Conservation (phyloP, 306 rosid genomes). For the Lathyrus oleraceus region DNA sequence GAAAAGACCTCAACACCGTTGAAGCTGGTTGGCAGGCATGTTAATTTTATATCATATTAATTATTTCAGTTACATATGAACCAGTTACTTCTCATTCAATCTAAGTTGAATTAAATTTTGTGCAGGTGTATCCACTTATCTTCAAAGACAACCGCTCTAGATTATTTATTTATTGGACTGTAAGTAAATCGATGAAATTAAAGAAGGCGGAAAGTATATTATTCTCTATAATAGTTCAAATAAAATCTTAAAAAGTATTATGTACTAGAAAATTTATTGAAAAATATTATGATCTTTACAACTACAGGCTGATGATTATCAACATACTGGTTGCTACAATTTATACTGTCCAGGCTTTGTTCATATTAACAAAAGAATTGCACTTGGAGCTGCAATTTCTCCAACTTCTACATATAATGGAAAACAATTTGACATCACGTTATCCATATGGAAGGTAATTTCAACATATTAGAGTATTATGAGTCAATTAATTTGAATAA, state of each 20-base stretch:
- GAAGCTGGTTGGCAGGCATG: neutral
- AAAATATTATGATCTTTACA: neutral
- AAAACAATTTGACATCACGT: slow-evolving; percentile 75
- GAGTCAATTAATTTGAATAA: neutral
- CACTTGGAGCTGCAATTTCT: slow-evolving; percentile 82
- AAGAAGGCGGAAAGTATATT: neutral
- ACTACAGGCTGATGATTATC: slow-evolving; percentile 79
- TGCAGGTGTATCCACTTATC: slow-evolving; percentile 82
- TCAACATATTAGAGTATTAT: neutral
- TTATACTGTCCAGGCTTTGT: slow-evolving; percentile 84
- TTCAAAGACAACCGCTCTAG: slow-evolving; percentile 82
- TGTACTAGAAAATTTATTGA: neutral
- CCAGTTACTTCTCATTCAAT: neutral
- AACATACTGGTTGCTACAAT: slow-evolving; percentile 88
- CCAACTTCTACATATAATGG: slow-evolving; percentile 76
- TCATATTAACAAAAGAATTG: slow-evolving; percentile 75
- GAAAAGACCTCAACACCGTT: neutral
- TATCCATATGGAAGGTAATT: slow-evolving; percentile 70
- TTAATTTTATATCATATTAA: too few species aligned
- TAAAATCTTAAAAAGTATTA: too few species aligned
- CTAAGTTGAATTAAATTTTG: slow-evolving; percentile 44
- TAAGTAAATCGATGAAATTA: slow-evolving; percentile 10
- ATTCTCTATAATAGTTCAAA: neutral
- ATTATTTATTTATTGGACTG: slow-evolving; percentile 56
- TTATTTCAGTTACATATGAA: too few species aligned